These are phyloP conservation scores for Ilyonectria robusta DNA, from an alignment of 2,329 filamentous ascomycete species.

Conservation along the genomic window DNA sequence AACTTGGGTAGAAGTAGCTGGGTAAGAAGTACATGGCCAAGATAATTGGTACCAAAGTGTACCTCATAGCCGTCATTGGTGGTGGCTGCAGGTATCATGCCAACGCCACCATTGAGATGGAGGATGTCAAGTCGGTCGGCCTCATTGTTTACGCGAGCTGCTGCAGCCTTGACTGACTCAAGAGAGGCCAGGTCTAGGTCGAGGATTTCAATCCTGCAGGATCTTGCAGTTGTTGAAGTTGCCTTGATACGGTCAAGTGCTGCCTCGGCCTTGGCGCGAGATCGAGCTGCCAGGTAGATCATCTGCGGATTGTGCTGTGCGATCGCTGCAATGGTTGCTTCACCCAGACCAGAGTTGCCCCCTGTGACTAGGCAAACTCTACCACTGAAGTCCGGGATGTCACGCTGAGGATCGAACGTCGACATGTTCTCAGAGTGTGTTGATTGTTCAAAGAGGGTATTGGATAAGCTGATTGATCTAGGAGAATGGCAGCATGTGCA, in stretches of 20 bases:
- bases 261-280: not conserved
- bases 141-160: slow-evolving; percentile 18
- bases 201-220: slow-evolving; percentile 14
- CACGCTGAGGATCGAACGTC: slow-evolving; percentile 13
- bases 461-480: no score
- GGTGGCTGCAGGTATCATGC: slow-evolving; percentile 2
- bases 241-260: not conserved
- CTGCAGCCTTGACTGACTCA: slow-evolving; percentile 16
- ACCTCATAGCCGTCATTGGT: slow-evolving; percentile 25
- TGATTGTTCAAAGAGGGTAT: no score
- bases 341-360: slow-evolving; percentile 18
- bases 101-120: slow-evolving; percentile 22
- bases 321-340: slow-evolving; percentile 11
- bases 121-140: slow-evolving; percentile 18
- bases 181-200: slow-evolving; percentile 20
- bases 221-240: not conserved
- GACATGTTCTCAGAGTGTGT: no score
- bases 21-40: slow-evolving; percentile 25
- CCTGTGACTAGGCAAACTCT: slow-evolving; percentile 24
- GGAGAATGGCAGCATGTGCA: no score
- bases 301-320: slow-evolving; percentile 3
- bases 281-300: slow-evolving; percentile 15
- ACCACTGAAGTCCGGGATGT: slow-evolving; percentile 18
- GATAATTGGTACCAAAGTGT: slow-evolving; percentile 25
- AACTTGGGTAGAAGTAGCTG: slow-evolving; percentile 25